Conservation (phyloP, 495 filamentous ascomycete genomes). For the Annulohypoxylon moriforme region DNA sequence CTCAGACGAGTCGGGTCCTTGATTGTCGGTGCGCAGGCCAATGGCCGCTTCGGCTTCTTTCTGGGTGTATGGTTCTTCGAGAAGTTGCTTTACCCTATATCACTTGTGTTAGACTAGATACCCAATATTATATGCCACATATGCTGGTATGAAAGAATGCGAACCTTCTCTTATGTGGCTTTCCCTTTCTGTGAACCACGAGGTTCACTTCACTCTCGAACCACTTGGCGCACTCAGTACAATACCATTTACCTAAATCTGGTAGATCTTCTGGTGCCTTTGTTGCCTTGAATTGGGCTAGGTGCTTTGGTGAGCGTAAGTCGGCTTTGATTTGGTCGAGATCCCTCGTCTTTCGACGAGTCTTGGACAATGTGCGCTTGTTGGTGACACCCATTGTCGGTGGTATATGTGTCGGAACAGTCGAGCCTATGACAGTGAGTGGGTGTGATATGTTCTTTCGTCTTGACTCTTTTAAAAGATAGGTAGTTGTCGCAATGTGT, state of each 20-base stretch:
- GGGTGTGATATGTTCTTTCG: not conserved
- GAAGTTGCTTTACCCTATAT: constrained; percentile 75
- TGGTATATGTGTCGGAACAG: constrained; percentile 13
- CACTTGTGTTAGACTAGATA: constrained; percentile 39
- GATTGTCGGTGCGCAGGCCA: constrained; percentile 74
- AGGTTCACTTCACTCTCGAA: constrained; percentile 88
- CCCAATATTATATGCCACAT: constrained; percentile 14
- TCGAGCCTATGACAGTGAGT: not conserved
- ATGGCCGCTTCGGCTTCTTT: constrained; percentile 85
- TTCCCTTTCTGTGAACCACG: constrained; percentile 81
- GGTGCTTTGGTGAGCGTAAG: constrained; percentile 77
- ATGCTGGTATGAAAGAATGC: constrained; percentile 34
- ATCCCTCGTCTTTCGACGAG: constrained; percentile 71
- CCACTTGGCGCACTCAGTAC: constrained; percentile 95
- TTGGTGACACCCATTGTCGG: constrained; percentile 62
- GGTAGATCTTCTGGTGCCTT: constrained; percentile 89
- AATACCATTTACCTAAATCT: constrained; percentile 84
- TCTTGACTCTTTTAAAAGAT: not conserved
- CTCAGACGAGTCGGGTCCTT: constrained; percentile 33
- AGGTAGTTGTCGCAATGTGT: not conserved
- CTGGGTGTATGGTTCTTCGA: constrained; percentile 85
- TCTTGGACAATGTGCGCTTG: constrained; percentile 69
- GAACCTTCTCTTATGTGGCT: constrained; percentile 91
- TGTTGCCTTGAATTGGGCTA: constrained; percentile 77
- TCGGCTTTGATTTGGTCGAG: constrained; percentile 91